Percentiles rank a stretch among this genome's conserved stretches.
Evolutionary conservation across 345 rosid species (phyloP).

Genomic region (Noccaea caerulescens): DNA sequence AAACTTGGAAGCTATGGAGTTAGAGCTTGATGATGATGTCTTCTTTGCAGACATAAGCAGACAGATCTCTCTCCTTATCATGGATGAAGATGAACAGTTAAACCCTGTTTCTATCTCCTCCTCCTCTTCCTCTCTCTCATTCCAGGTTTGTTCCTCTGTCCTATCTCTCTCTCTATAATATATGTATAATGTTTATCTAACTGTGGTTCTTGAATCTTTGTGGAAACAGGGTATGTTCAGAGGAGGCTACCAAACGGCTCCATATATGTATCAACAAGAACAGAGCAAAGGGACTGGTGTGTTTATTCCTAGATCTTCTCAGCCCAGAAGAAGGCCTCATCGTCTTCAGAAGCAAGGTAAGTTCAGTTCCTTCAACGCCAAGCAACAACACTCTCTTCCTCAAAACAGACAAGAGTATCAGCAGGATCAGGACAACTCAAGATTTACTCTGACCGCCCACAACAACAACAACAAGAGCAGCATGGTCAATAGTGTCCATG

Average conservation of each 20-base stretch:
- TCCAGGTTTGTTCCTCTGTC: constrained; percentile 56
- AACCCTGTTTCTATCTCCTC: constrained; percentile 51
- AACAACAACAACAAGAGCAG: constrained; percentile 25
- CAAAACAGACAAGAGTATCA: constrained; percentile 39
- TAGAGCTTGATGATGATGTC: constrained; percentile 90
- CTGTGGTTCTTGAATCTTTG: constrained; percentile 12
- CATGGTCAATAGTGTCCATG: constrained; percentile 32
- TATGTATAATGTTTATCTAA: constrained; percentile 1
- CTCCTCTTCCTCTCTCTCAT: constrained; percentile 54
- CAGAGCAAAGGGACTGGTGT: constrained; percentile 94
- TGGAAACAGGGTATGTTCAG: constrained; percentile 54
- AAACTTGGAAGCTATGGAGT: constrained; percentile 50
- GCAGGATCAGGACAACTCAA: constrained; percentile 47
- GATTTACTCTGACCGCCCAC: constrained; percentile 33
- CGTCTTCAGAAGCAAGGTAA: constrained; percentile 57
- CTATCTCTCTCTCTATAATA: neutral
- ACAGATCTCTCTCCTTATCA: constrained; percentile 90
- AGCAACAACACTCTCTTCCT: constrained; percentile 46
- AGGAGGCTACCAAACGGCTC: constrained; percentile 53
- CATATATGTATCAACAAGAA: constrained; percentile 56
- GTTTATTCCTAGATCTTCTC: constrained; percentile 73
- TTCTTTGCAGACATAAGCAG: constrained; percentile 89
- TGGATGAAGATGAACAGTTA: constrained; percentile 74
- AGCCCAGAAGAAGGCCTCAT: constrained; percentile 62
- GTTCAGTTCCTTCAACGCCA: constrained; percentile 53